Conservation (phyloP, 2,329 filamentous ascomycete genomes). For the Penicillium paneum region DNA sequence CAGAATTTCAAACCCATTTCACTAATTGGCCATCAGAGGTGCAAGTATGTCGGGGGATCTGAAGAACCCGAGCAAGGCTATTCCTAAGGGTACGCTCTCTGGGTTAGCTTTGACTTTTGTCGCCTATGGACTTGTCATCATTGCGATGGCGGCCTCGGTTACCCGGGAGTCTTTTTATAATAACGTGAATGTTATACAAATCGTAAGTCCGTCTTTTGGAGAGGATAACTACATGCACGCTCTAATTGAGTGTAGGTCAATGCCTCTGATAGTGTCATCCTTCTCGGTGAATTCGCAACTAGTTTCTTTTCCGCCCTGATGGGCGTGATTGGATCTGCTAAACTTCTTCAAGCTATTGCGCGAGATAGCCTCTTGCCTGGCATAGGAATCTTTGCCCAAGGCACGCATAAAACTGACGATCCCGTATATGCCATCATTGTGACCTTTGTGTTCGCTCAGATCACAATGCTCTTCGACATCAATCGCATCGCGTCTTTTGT, state of each 20-base stretch:
- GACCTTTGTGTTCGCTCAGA: constrained; percentile 71
- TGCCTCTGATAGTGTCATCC: constrained; percentile 67
- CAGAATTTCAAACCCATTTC: constrained; percentile 53
- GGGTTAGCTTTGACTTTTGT: constrained; percentile 73
- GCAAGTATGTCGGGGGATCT: constrained; percentile 90
- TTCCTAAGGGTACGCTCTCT: constrained; percentile 78
- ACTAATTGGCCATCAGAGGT: constrained; percentile 48
- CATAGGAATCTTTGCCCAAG: constrained; percentile 68
- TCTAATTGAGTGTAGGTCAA: constrained; percentile 55
- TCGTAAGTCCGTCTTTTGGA: constrained; percentile 45
- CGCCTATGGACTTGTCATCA: constrained; percentile 70
- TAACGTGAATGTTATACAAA: constrained; percentile 75
- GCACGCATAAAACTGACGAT: constrained; percentile 68
- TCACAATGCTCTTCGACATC: constrained; percentile 77
- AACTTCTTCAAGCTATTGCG: constrained; percentile 78
- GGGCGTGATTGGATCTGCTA: constrained; percentile 81
- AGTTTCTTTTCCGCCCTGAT: constrained; percentile 83
- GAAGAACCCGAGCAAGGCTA: constrained; percentile 76
- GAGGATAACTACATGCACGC: neutral
- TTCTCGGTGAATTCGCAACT: constrained; percentile 78
- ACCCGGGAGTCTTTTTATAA: constrained; percentile 69
- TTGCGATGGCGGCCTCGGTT: constrained; percentile 74
- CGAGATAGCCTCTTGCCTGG: constrained; percentile 76
- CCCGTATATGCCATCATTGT: constrained; percentile 72
- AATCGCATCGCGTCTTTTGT: constrained; percentile 88